Evolutionary conservation across 2,329 filamentous ascomycete genomes (phyloP), one percentile per base, ranked within the genome.

Genomic region (Hypoxylon sp.): DNA sequence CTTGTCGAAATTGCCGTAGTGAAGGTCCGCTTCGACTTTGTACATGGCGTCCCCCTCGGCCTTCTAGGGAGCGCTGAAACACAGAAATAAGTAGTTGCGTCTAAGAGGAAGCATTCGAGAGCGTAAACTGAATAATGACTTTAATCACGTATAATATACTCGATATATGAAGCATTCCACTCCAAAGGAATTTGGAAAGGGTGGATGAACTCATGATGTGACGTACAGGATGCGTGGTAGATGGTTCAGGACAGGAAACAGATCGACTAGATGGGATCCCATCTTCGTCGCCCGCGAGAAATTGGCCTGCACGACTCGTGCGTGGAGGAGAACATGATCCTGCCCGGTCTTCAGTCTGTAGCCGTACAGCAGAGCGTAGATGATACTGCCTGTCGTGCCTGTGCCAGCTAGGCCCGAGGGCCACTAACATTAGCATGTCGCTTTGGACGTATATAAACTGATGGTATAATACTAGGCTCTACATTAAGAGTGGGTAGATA

Each of bases 191-290:
- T n/a, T n/a, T n/a, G n/a, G n/a, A n/a, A n/a, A n/a, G n/a, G n/a
- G n/a, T n/a, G n/a, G n/a, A n/a, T n/a, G n/a, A n/a, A n/a, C n/a
- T n/a, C n/a, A n/a, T n/a, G n/a, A n/a, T n/a, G n/a, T n/a, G n/a
- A n/a, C n/a, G n/a, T n/a, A n/a, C n/a, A n/a, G n/a, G n/a, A n/a
- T n/a, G n/a, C 49, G 56, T 0, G 81, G 81, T 0, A 84, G 71
- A 26, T 70, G 17, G 53, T 82, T 80, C 1, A 84, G 75, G 3
- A 72, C 39, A 0, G 81, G 81, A 28, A 83, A 71, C 0, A 75
- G 71, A 60, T 84, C 81, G 1, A 81, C 79, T 0, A 82, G 66
- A 68, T 76, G 76, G 0, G 70, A 69, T 3, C 79, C 77, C 0
- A 77, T 69, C 41, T 76, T 72, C 1, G 62, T 73, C 0, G 65